Conservation (phyloP, 2,329 filamentous ascomycete genomes). For the Monosporascus sp. region DNA sequence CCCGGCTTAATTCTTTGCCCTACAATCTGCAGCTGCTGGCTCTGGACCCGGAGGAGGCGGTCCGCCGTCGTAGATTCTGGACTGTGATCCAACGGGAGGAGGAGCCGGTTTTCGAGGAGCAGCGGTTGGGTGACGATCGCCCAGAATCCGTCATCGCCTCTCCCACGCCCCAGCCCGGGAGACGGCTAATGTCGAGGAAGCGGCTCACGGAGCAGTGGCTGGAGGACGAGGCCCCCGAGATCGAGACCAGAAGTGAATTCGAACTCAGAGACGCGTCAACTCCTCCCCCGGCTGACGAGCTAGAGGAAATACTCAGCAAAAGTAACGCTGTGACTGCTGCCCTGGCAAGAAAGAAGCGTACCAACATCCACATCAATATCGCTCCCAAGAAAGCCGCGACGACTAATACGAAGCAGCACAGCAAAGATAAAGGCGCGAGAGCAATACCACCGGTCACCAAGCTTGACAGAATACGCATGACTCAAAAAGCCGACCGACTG, state of each 20-base stretch:
- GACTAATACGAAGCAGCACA: too few relatives aligned
- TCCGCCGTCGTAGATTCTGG: constrained; percentile 14
- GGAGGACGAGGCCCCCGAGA: not conserved
- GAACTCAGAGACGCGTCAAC: not conserved
- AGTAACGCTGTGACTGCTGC: not conserved
- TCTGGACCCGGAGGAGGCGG: constrained; percentile 8
- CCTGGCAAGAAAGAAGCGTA: too few relatives aligned
- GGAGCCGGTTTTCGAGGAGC: constrained; percentile 4
- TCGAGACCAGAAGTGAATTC: not conserved
- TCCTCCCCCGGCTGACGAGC: not conserved
- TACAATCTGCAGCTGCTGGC: constrained; percentile 18
- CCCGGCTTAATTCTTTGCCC: constrained; percentile 10
- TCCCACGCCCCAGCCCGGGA: not conserved
- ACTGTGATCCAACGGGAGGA: not conserved
- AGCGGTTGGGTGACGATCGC: not conserved
- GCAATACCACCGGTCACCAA: too few relatives aligned
- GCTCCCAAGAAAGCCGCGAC: too few relatives aligned
- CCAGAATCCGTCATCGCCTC: not conserved
- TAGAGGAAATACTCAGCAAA: not conserved
- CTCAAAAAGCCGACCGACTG: not conserved
- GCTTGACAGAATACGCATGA: not conserved
- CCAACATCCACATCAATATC: too few relatives aligned
- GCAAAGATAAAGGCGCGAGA: too few relatives aligned
- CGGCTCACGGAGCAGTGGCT: constrained; percentile 11
- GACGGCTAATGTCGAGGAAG: constrained; percentile 3